These are phyloP conservation scores for Coemansia aciculifera DNA, from an alignment of 192 early-diverging fungal genomes.

Conservation along the genomic window DNA sequence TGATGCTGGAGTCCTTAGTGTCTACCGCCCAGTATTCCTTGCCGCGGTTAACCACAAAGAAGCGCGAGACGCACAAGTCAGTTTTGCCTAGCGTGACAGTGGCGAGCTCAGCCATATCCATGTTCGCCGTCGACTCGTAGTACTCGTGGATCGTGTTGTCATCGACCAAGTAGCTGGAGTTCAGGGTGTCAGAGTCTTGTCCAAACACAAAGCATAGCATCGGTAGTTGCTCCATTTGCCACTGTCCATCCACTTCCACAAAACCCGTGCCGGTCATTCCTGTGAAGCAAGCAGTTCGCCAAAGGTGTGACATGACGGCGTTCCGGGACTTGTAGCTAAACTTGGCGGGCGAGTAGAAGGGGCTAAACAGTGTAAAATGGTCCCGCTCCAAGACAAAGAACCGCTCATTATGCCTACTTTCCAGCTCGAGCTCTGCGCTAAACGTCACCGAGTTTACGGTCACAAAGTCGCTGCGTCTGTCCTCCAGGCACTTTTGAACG, in stretches of 20 bases:
- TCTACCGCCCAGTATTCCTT: conserved; percentile 3
- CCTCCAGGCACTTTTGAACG: background rate
- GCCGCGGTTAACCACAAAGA: conserved; percentile 6
- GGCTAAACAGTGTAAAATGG: background rate
- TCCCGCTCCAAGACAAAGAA: background rate
- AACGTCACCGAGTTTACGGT: background rate
- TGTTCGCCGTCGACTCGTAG: background rate
- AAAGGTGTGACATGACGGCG: background rate
- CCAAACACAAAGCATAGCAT: background rate
- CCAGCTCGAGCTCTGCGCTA: background rate
- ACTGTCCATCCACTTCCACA: background rate
- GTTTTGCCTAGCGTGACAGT: background rate
- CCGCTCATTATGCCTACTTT: background rate
- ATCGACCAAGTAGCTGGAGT: background rate
- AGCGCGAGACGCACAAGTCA: background rate
- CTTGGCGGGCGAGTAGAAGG: background rate
- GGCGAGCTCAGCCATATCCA: conserved; percentile 4
- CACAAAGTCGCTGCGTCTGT: background rate
- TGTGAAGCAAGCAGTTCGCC: background rate
- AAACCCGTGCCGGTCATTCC: background rate
- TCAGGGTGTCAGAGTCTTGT: background rate
- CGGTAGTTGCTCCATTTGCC: background rate
- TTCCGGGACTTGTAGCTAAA: conserved; percentile 8
- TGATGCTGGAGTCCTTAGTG: background rate
- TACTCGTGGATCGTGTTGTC: conserved; percentile 1